These are phyloP conservation scores for Chaetomium olivaceum DNA, from an alignment of 2,329 filamentous ascomycete species.

Conservation along the genomic window DNA sequence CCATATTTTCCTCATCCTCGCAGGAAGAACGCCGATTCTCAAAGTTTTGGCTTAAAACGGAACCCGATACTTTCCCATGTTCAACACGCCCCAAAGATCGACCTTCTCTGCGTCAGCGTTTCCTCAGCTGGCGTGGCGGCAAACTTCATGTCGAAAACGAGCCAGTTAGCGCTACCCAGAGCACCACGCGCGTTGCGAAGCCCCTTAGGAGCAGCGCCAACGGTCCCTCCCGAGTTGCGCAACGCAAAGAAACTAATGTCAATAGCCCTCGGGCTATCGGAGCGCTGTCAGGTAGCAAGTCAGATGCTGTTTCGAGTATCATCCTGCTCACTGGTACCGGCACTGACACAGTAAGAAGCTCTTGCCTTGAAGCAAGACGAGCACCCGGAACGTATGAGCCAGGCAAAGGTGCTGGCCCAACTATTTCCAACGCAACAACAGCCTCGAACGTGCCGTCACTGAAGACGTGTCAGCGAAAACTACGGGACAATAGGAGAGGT, in stretches of 20 bases:
- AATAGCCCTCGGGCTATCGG: not conserved
- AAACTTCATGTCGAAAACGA: not conserved
- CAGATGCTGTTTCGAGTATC: not conserved
- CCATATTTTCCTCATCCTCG: not conserved
- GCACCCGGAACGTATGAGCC: not conserved
- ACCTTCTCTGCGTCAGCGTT: not conserved
- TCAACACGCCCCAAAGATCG: not conserved
- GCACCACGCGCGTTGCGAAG: not conserved
- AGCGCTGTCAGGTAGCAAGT: not conserved
- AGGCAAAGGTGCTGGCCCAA: too few species aligned
- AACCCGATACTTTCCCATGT: not conserved
- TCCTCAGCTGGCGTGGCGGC: not conserved
- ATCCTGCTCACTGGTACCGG: not conserved
- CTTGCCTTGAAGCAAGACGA: not conserved
- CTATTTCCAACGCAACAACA: not conserved
- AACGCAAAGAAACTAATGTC: not conserved
- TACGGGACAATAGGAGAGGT: not conserved
- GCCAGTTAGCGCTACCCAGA: not conserved
- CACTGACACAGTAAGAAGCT: not conserved
- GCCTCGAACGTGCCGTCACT: not conserved
- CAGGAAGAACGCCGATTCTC: not conserved
- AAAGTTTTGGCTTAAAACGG: not conserved
- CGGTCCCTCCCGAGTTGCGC: not conserved
- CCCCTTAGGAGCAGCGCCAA: too few species aligned
- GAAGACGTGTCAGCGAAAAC: not conserved